Base-by-base conservation (phyloP, 2,329 filamentous ascomycete genomes). In the Aureobasidium subglaciale region DNA sequence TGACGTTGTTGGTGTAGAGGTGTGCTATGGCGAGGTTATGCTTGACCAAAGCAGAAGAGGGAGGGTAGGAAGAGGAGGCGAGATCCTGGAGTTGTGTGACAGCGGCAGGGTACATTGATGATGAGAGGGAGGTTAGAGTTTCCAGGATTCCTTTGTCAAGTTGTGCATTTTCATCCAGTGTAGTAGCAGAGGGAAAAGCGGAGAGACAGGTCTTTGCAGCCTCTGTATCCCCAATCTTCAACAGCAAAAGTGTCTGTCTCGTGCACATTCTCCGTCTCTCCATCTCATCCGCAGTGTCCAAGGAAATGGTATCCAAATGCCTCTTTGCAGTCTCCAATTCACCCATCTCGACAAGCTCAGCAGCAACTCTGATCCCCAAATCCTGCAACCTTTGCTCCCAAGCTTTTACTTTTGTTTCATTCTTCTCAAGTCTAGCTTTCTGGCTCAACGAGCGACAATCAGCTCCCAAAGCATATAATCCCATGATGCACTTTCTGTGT, bases 21-120 rank as follows among this genome's bases (percentile, higher is more conserved):
- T 93, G 73, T 61, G 86, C 91, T 2, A 96, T 88, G 0, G 90
- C 90, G 42, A 87, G 74, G 65, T 97, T 97, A 56, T 95, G 88
- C 3, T 79, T 78, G 5, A 90, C 76, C 78, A 95, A 86, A 62
- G 88, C 84, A 56, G 87, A 81, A 24, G 73, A 68, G 0, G 74
- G 86, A 62, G 88, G 84, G 57, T 87, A 81, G 24, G 73, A 68
- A 0, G 74, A 69, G 34, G 69, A 70, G 48, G 75, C 69, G 16
- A 87, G 68, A 0, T 63, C 61, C 16, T 71, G 72, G 86, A 89
- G 95, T 24, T 77, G 75, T 1, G 70, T 66, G 5, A 85, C 72
- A 0, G 90, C 88, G 13, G 75, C 70, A 5, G 77, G 74, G 65
- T 88, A 93, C 20, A 86, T 78, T 0, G 84, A 88, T 61, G 95